Evolutionary conservation across 1,284 basidiomycete genomes (phyloP).

Genomic region (Ceratorhiza oryzae-sativae): DNA sequence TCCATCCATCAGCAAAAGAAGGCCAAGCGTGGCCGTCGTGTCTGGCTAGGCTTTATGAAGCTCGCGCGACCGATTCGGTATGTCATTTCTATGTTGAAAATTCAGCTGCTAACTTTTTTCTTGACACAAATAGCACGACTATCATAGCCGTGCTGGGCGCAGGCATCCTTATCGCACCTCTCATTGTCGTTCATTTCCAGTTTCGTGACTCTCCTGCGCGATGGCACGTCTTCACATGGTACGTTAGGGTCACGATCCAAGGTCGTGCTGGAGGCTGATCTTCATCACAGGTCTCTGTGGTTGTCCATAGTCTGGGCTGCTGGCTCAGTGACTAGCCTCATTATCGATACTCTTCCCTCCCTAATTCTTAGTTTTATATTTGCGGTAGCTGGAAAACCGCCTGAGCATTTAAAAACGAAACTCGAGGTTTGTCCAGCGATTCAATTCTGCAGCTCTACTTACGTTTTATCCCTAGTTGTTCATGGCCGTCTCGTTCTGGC

Average conservation of each 20-base stretch:
- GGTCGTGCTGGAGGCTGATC: slow-evolving; percentile 5
- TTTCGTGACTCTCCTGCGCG: slow-evolving; percentile 56
- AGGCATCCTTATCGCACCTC: slow-evolving; percentile 69
- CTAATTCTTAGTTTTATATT: slow-evolving; percentile 62
- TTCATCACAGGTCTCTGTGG: slow-evolving; percentile 67
- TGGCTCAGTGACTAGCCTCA: slow-evolving; percentile 63
- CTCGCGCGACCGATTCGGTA: slow-evolving; percentile 67
- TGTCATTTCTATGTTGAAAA: slow-evolving; percentile 51
- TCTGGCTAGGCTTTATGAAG: slow-evolving; percentile 72
- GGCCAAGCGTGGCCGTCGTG: slow-evolving; percentile 58
- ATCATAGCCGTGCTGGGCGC: slow-evolving; percentile 60
- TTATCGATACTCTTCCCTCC: slow-evolving; percentile 69
- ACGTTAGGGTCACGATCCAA: slow-evolving; percentile 46
- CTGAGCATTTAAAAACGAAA: slow-evolving; percentile 66
- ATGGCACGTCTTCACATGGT: slow-evolving; percentile 63
- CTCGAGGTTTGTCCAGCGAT: slow-evolving; percentile 60
- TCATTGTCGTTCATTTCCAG: slow-evolving; percentile 68
- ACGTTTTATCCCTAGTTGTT: slow-evolving; percentile 58
- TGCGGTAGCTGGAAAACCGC: slow-evolving; percentile 56
- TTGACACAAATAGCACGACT: slow-evolving; percentile 40
- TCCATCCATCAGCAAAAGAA: slow-evolving; percentile 44
- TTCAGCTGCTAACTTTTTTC: slow-evolving; percentile 8
- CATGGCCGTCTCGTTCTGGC: slow-evolving; percentile 72
- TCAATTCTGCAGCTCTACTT: neutral
- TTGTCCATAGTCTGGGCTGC: slow-evolving; percentile 72